phyloP scores from a whole-genome alignment of 108 stramenopile species.

The Cyclotella baltica region DNA sequence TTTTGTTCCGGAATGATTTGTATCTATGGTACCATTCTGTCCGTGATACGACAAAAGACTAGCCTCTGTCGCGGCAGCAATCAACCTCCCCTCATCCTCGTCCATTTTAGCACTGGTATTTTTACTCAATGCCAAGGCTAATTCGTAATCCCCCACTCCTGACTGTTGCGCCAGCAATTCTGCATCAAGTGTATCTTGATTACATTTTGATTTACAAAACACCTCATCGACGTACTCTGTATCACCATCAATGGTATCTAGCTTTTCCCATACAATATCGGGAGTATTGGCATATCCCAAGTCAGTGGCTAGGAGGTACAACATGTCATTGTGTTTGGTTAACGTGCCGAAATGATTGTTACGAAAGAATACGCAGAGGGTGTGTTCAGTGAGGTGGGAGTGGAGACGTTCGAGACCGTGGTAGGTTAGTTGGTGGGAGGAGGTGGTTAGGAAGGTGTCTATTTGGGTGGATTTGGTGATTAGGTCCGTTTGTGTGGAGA shows the following conservation, averaged over 20 bases:
- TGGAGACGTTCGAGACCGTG: constrained; percentile 84
- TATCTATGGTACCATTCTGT: constrained; percentile 1
- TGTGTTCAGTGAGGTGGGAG: constrained; percentile 70
- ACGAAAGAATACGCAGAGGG: constrained; percentile 93
- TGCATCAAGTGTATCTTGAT: constrained; percentile 45
- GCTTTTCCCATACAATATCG: constrained; percentile 89
- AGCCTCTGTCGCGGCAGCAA: constrained; percentile 71
- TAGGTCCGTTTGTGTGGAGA: constrained; percentile 19
- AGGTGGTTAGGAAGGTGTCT: constrained; percentile 70
- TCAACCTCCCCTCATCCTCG: constrained; percentile 59
- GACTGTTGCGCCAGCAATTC: constrained; percentile 62
- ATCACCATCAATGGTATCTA: constrained; percentile 91
- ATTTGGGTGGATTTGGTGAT: constrained; percentile 65
- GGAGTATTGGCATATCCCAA: constrained; percentile 88
- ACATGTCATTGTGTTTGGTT: constrained; percentile 79
- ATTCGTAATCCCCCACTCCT: constrained; percentile 71
- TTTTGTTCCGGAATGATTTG: constrained; percentile 3
- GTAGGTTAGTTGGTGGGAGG: constrained; percentile 90
- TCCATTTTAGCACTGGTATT: constrained; percentile 25
- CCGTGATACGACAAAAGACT: constrained; percentile 61
- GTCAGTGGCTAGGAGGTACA: constrained; percentile 95
- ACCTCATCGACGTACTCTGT: constrained; percentile 73
- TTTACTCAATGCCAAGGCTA: constrained; percentile 70
- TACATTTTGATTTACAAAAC: constrained; percentile 53
- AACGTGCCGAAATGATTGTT: constrained; percentile 97